Base-by-base conservation (phyloP, 2,329 filamentous ascomycete species). In the Colletotrichum caudatum region DNA sequence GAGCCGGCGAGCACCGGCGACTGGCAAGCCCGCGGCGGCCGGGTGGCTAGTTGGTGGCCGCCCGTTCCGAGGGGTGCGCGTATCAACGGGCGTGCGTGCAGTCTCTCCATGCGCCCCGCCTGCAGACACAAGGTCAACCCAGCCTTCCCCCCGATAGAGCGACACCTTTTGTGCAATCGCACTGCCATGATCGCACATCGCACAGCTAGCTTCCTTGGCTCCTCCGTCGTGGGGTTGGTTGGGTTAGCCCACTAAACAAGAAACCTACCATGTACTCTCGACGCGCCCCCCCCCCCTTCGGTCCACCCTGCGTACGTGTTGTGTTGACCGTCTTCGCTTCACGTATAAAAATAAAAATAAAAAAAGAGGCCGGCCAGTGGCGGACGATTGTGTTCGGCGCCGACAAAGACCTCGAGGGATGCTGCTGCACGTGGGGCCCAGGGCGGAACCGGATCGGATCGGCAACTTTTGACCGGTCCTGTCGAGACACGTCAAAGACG, bases 201-300 rank as follows among this genome's bases (percentile, higher is more conserved):
- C 8, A 33, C 9, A 54, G 41, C 39, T 46, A n/a, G 39, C 39
- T 48, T 48, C 2, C 33, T 44, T 54, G 50, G 67, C 46, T 54
- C 37, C 20, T 14, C 11, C 41, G 26, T 48, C 51, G 20, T 64
- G 53, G 29, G 58, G 65, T 9, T 46, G 57, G 26, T 57, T 53
- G n/a, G 51, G 59, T 9, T 48, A 63, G 26, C 48, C 69, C 69
- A 69, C 69, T 64, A 64, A 60, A 69, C 69, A 71, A 71, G 69
- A 71, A 71, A 60, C 64, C n/a, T 71, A 59, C 29, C 29, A 29
- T 29, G 29, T 29, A 29, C 18, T 64, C 44, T 54, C 53, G 53
- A 64, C 59, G 51, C 33, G n/a, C 46, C 23, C 33, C 35, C 26
- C 57, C 33, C 35, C 46, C 26, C 35, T 44, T 39, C 58, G 37